Base-by-base conservation (phyloP, 2,329 filamentous ascomycete genomes). In the Pestalotiopsis sp. region DNA sequence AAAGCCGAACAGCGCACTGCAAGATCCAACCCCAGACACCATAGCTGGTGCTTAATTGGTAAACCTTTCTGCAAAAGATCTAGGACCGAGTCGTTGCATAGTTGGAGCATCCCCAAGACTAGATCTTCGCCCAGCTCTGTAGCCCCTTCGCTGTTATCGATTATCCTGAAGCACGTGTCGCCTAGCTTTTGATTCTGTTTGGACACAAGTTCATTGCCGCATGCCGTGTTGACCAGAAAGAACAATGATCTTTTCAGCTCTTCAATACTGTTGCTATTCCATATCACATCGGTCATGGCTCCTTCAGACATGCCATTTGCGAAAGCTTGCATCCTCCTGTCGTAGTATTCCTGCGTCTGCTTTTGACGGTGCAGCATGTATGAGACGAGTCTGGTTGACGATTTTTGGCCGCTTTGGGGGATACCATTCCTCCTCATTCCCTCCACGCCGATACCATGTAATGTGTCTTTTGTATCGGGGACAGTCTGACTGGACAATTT, bases 1-100 rank as follows among this genome's bases (percentile, higher is more conserved):
- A 74, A 73, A 25, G 66, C 67, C n/a, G 64, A 65, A 25, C 66
- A 73, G 58, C 58, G 49, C 2, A 74, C 66, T 25, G 81, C 80
- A 49, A 79, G 68, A 63, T 68, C 71, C 64, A 82, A 68, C 1
- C 74, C 80, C 38, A 78, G 67, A 17, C 74, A 73, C 57, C 76
- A 75, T 9, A 84, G 69, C 1, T 74, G 60, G 0, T 70, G 58
- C 13, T 78, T 74, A 5, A 82, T 59, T 27, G 71, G 68, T 6
- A 71, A 64, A 4, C 69, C 71, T 23, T 73, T 68, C 7, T 69
- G 69, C 3, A 76, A 72, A 11, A 83, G 72, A 58, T 76, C 78
- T 58, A 81, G 74, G 31, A 76, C 72, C 14, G 85, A 66, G 69
- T 84, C 83, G 66, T 84, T 82, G 27, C 86, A 71, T 64, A 85